phyloP scores from a whole-genome alignment of 2,329 filamentous ascomycete genomes.

The Hirsutella minnesotensis region DNA sequence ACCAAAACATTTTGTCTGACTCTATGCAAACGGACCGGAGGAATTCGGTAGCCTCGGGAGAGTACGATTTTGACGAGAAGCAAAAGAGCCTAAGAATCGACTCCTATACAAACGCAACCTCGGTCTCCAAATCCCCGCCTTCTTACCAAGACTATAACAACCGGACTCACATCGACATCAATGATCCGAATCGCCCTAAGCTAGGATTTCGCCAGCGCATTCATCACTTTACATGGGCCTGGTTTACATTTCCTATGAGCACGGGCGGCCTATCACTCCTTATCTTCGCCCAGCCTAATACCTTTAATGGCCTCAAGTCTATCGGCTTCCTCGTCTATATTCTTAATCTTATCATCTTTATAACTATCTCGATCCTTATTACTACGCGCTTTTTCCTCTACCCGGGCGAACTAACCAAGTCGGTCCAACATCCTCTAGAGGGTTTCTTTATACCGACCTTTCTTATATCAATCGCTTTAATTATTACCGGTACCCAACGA shows the following conservation, averaged over 20 bases:
- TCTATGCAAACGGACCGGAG: conserved; percentile 1
- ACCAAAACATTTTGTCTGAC: neutral
- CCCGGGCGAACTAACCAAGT: conserved; percentile 38
- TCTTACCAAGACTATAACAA: neutral
- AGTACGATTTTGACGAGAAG: neutral
- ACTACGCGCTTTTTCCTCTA: conserved; percentile 49
- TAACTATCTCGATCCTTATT: conserved; percentile 40
- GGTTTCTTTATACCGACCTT: conserved; percentile 63
- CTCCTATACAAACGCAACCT: too few relatives aligned
- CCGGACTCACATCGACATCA: conserved; percentile 7
- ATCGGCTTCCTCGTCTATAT: conserved; percentile 59
- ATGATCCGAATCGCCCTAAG: conserved; percentile 13
- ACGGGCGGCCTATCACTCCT: conserved; percentile 59
- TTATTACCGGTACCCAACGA: conserved; percentile 53
- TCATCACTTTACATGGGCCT: conserved; percentile 56
- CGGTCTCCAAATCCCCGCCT: neutral
- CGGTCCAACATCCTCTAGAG: conserved; percentile 52
- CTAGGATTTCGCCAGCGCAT: conserved; percentile 32
- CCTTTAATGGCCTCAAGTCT: conserved; percentile 48
- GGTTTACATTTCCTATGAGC: conserved; percentile 67
- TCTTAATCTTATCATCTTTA: conserved; percentile 55
- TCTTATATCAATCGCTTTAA: conserved; percentile 55
- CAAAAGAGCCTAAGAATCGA: neutral
- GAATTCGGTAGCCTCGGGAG: conserved; percentile 1
- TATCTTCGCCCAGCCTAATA: conserved; percentile 49